Percentiles rank a stretch among this genome's conserved stretches.
Conservation (phyloP, 805 yeast genomes). For the Metschnikowia chrysomelidarum region DNA sequence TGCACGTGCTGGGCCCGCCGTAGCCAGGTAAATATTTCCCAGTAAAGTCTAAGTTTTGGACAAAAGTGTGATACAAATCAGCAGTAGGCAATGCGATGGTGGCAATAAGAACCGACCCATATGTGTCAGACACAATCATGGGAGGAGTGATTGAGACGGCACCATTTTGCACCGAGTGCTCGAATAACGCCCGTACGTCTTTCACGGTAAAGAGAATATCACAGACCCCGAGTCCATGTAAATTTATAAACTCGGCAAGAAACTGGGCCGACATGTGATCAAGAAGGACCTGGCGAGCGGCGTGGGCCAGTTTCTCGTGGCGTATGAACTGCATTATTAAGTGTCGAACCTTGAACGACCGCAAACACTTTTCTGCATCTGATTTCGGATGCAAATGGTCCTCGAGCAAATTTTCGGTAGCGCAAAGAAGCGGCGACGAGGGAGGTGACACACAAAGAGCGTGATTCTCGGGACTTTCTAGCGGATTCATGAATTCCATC, state of each 20-base stretch:
- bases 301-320: neutral
- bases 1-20: conserved; percentile 7
- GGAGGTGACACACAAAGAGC: conserved; percentile 4
- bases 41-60: conserved; percentile 44
- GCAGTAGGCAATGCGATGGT: conserved; percentile 43
- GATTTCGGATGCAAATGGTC: conserved; percentile 5
- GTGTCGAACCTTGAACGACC: conserved; percentile 2
- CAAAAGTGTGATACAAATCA: conserved; percentile 68
- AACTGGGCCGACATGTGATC: conserved; percentile 11
- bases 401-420: conserved; percentile 5
- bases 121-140: conserved; percentile 34
- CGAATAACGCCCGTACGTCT: conserved; percentile 45
- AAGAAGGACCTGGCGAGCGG: conserved; percentile 4
- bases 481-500: conserved; percentile 46
- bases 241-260: conserved; percentile 26
- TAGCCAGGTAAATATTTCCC: conserved; percentile 56
- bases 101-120: conserved; percentile 55
- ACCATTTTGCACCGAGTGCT: conserved; percentile 51
- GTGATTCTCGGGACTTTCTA: conserved; percentile 24
- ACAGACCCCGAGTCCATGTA: conserved; percentile 80
- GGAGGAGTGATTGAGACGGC: conserved; percentile 41
- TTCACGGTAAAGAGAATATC: conserved; percentile 69
- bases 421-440: conserved; percentile 4
- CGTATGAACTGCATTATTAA: conserved; percentile 1
- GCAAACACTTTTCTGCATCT: conserved; percentile 5